Conservation (phyloP, 139 green algal species). For the Micractinium conductrix region DNA sequence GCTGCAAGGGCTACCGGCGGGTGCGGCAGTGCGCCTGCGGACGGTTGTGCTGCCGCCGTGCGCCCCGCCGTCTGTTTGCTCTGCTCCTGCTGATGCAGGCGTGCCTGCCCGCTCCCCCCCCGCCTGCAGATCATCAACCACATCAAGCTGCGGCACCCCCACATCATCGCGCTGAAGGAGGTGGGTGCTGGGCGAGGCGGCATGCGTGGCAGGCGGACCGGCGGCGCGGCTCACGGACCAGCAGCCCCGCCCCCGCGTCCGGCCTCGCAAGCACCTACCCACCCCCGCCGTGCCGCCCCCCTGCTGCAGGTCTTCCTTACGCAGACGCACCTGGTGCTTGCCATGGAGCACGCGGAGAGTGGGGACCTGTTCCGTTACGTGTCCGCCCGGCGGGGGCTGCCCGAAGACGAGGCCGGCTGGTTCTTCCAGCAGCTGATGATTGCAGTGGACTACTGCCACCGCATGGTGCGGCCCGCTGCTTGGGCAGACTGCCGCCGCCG, state of each 20-base stretch:
- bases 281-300: no score
- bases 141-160: conserved; percentile 90
- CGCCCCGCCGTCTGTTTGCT: neutral
- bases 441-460: conserved; percentile 95
- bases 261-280: no score
- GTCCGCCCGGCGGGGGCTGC: conserved; percentile 79
- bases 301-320: conserved; percentile 23
- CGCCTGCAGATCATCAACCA: conserved; percentile 90
- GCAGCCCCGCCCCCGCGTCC: no score
- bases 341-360: conserved; percentile 83
- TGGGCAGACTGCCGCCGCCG: no score
- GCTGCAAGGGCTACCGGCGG: neutral
- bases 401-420: conserved; percentile 93
- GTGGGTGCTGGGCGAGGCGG: conserved; percentile 23
- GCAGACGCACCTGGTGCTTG: conserved; percentile 61
- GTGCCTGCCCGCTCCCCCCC: neutral
- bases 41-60: neutral
- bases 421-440: conserved; percentile 99
- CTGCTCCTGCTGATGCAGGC: neutral
- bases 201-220: no score
- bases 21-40: neutral
- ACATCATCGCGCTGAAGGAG: conserved; percentile 95
- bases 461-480: conserved; percentile 58
- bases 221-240: no score
- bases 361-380: conserved; percentile 82